These are phyloP conservation scores for Neurospora discreta DNA, from an alignment of 495 filamentous ascomycete genomes.

Conservation along the genomic window DNA sequence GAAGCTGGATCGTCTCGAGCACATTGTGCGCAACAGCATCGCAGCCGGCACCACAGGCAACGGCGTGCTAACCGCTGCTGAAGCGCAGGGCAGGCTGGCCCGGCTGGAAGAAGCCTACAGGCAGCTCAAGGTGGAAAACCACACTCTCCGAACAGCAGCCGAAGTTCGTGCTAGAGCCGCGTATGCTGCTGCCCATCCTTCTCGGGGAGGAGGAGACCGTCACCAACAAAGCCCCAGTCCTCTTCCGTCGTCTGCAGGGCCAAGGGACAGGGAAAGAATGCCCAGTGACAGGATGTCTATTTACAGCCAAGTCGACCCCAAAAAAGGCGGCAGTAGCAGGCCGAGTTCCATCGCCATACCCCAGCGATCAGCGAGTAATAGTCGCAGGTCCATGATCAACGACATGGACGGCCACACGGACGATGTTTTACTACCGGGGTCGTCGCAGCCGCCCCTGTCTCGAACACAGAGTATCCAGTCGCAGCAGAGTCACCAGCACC, in stretches of 20 bases:
- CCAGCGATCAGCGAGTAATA: constrained; percentile 3
- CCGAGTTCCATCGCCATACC: constrained; percentile 16
- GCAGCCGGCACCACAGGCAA: constrained; percentile 28
- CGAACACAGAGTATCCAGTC: background rate
- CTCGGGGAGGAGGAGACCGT: constrained; percentile 17
- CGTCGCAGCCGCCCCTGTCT: background rate
- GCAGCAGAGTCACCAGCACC: background rate
- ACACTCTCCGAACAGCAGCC: constrained; percentile 50
- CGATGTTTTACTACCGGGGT: background rate
- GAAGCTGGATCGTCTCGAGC: constrained; percentile 79
- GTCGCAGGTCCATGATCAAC: background rate
- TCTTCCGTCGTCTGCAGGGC: constrained; percentile 36
- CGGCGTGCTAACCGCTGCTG: constrained; percentile 18
- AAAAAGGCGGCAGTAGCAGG: constrained; percentile 19
- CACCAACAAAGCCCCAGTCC: constrained; percentile 37
- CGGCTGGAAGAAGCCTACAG: constrained; percentile 73
- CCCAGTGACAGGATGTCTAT: constrained; percentile 15
- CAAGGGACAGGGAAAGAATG: constrained; percentile 22
- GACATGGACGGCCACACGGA: background rate
- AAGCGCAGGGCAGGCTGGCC: constrained; percentile 45
- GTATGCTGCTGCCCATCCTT: constrained; percentile 11
- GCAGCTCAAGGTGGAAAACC: constrained; percentile 72
- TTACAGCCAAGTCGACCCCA: constrained; percentile 21
- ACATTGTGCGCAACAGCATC: constrained; percentile 48
- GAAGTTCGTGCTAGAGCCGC: constrained; percentile 30